phyloP scores from a whole-genome alignment of 306 rosid species.

The Bauhinia variegata region DNA sequence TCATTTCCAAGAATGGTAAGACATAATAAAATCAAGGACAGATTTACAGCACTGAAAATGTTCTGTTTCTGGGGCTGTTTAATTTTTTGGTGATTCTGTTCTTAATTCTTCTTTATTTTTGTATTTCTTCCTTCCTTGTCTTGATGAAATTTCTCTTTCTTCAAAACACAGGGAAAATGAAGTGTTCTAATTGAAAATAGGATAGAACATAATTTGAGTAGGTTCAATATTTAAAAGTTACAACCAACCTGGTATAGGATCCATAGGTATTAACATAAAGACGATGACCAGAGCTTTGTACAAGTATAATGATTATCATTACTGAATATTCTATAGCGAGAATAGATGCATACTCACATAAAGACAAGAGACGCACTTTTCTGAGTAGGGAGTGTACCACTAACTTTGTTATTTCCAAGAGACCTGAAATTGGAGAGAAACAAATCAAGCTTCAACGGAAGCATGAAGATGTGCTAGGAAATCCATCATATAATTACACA shows the following conservation, averaged over 20 bases:
- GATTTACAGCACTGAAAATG: too few relatives aligned
- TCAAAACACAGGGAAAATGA: too few relatives aligned
- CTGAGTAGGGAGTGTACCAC: constrained; percentile 58
- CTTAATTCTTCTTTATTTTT: too few relatives aligned
- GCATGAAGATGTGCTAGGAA: constrained; percentile 12
- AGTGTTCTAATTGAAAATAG: not conserved
- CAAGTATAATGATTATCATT: too few relatives aligned
- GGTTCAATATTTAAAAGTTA: constrained; percentile 3
- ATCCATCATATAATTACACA: constrained; percentile 11
- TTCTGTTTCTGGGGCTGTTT: too few relatives aligned
- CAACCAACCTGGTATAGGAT: not conserved
- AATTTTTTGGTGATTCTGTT: too few relatives aligned
- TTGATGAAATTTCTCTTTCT: too few relatives aligned
- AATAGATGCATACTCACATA: constrained; percentile 52
- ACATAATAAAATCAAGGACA: constrained; percentile 15
- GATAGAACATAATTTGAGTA: constrained; percentile 9
- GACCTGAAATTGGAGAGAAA: constrained; percentile 44
- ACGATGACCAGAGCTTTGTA: too few relatives aligned
- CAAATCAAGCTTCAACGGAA: constrained; percentile 17
- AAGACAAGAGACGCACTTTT: constrained; percentile 53
- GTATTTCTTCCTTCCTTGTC: too few relatives aligned
- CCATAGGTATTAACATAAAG: not conserved
- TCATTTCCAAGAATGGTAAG: constrained; percentile 12
- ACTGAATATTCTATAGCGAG: too few relatives aligned
- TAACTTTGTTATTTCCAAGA: constrained; percentile 79